Evolutionary conservation across 2,329 filamentous ascomycete genomes (phyloP), one percentile per base, ranked within the genome.

Genomic region (Penicillium sp.): DNA sequence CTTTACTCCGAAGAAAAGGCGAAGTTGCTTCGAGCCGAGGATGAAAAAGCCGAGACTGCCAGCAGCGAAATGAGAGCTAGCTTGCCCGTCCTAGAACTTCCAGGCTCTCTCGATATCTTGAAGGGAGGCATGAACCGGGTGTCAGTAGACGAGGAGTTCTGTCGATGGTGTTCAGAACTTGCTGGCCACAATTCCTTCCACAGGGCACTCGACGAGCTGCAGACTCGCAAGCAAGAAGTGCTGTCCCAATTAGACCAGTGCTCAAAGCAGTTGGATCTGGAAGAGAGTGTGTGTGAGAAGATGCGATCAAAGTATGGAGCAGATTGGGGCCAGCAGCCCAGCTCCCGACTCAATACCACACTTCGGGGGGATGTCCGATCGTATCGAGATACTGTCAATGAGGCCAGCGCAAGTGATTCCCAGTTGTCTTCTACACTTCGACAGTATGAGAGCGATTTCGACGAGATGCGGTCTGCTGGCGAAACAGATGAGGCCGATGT

Each of bases 1-100:
- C 73, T 97, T 61, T 98, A 98, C 66, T 93, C 97, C 57, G 93
- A 98, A 69, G 93, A 98, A 68, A 98, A 98, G 71, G 93, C 93
- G 12, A 97, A 98, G 68, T 73, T 98, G 50, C 83, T 96, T 35
- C 82, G 93, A 50, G 91, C 91, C 2, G 94, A 98, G 70, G 89
- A 88, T 0, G 93, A 98, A 69, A 83, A 88, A 58, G 90, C 95
- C 1, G 91, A 97, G 61, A 84, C 85, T 31, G 91, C 93, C 15
- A 94, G 97, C 60, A 83, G 89, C 48, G 93, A 98, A 69, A 94
- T 98, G 87, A 91, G 87, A 3, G 88, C 93, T 15, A 95, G 90
- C 59, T 71, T 98, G 52, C 91, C 97, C 66, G 97, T 97, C 63
- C 73, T 98, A 34, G 88, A 94, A 61, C 76, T 98, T 12, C 93